Evolutionary conservation across 305 asterid genomes (phyloP), one percentile per base, ranked within the genome.

Genomic region (Striga hermonthica): DNA sequence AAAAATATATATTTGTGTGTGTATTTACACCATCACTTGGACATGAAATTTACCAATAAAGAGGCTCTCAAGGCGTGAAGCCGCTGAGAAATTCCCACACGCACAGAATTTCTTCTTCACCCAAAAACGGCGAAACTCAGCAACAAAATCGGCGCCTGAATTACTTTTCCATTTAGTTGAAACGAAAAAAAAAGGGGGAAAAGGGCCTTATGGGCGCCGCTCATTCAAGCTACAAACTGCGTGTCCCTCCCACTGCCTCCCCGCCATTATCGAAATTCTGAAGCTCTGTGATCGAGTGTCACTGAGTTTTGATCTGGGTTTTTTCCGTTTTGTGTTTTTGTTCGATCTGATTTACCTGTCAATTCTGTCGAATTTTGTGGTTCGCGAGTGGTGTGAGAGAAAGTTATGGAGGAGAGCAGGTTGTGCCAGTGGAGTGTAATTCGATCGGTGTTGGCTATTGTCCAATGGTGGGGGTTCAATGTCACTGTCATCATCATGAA

Each of bases 401-500:
- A 16, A 75, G 60, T 35, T 1, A 85, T 87, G 97, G 91, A 82
- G 75, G 95, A 82, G 77, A 70, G 64, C 50, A 59, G 76, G 80
- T 56, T 78, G 64, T 85, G 80, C 57, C 88, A 86, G 74, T 87
- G 94, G 97, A 81, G 66, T 73, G 82, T 77, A 58, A 74, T 90
- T 81, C 85, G 91, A 81, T 87, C 95, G 68, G 36, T 87, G 7
- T 57, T 87, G 38, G 86, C 95, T 57, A 87, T 90, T 62, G 5
- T 90, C 68, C 97, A 90, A 75, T 90, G 95, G 97, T 90, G 97
- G 94, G 86, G 87, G 56, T 90, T 87, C 84, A 90, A 90, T 81
- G 97, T 90, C 59, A 84, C 95, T 62, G 97, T 90, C 52, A 87
- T 90, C 75, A 90, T 87, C 81, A 84, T 90, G 87, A 90, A 90